Evolutionary conservation across 148 eudicot species (phyloP).

Genomic region (Chenopodium berlandieri): DNA sequence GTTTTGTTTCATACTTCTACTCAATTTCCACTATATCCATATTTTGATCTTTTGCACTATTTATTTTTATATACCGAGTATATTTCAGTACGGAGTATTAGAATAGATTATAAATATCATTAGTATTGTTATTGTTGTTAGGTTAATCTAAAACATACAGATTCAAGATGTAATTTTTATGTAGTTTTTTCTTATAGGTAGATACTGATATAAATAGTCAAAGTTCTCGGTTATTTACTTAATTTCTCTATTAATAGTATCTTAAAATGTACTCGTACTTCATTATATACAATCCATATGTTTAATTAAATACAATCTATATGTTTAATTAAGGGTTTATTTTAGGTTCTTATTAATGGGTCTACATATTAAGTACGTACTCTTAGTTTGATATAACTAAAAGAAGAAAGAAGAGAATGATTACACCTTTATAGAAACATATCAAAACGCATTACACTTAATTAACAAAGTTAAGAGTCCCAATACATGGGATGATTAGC

Average conservation of each 20-base stretch:
- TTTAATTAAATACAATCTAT: conserved; percentile 1
- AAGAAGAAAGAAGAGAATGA: conserved; percentile 18
- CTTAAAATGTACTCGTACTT: not conserved
- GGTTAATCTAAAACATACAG: too few species aligned
- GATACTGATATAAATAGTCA: too few species aligned
- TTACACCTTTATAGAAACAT: conserved; percentile 19
- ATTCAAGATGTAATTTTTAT: too few species aligned
- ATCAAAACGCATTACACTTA: not conserved
- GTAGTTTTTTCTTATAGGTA: too few species aligned
- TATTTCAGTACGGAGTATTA: too few species aligned
- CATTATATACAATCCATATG: conserved; percentile 3
- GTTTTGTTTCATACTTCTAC: not conserved
- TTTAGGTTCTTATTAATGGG: conserved; percentile 15
- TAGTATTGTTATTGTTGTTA: too few species aligned
- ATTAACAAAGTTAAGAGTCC: not conserved
- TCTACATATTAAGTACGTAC: conserved; percentile 25
- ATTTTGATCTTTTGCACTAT: too few species aligned
- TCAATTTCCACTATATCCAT: too few species aligned
- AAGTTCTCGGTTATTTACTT: not conserved
- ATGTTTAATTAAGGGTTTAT: conserved; percentile 1
- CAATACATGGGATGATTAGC: not conserved
- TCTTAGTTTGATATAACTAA: conserved; percentile 15
- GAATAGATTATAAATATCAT: too few species aligned
- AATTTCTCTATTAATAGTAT: conserved; percentile 6
- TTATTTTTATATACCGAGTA: too few species aligned